phyloP scores from a whole-genome alignment of 23 red algal genomes.

The Gracilaria vermiculophylla region DNA sequence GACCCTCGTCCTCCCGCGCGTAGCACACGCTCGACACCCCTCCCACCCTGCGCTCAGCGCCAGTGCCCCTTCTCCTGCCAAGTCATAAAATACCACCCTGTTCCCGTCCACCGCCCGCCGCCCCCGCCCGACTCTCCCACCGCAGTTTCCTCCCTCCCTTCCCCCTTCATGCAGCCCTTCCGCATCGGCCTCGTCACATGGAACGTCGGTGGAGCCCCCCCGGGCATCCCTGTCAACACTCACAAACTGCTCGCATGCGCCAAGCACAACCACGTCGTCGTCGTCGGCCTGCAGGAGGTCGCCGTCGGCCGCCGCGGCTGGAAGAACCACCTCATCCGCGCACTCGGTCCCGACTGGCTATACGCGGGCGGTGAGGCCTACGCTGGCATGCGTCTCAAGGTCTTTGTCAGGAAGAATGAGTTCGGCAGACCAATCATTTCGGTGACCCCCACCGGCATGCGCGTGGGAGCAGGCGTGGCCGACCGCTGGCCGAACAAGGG shows the following conservation, averaged over 20 bases:
- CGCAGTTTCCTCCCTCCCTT: neutral
- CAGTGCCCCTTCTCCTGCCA: too few species aligned
- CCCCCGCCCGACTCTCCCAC: neutral
- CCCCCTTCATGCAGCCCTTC: slow-evolving; percentile 20
- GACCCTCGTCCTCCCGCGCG: too few species aligned
- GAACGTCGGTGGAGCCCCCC: slow-evolving; percentile 61
- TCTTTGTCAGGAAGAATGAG: slow-evolving; percentile 7
- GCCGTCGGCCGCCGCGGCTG: slow-evolving; percentile 42
- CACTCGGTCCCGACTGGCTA: slow-evolving; percentile 31
- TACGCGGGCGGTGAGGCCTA: slow-evolving; percentile 39
- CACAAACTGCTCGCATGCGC: slow-evolving; percentile 12
- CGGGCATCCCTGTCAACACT: neutral
- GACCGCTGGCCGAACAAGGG: slow-evolving; percentile 86
- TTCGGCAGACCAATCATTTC: neutral
- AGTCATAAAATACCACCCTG: too few species aligned
- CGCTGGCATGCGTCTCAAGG: slow-evolving; percentile 64
- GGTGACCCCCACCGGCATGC: slow-evolving; percentile 31
- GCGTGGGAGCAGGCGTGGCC: slow-evolving; percentile 47
- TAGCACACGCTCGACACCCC: too few species aligned
- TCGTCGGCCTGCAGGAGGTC: slow-evolving; percentile 74
- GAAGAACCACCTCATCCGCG: slow-evolving; percentile 26
- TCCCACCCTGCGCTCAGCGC: too few species aligned
- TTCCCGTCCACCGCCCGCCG: neutral
- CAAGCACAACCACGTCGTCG: slow-evolving; percentile 25
- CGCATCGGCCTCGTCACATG: slow-evolving; percentile 54